phyloP scores from a whole-genome alignment of 2,329 filamentous ascomycete genomes.

The Diaporthe citrichinensis region DNA sequence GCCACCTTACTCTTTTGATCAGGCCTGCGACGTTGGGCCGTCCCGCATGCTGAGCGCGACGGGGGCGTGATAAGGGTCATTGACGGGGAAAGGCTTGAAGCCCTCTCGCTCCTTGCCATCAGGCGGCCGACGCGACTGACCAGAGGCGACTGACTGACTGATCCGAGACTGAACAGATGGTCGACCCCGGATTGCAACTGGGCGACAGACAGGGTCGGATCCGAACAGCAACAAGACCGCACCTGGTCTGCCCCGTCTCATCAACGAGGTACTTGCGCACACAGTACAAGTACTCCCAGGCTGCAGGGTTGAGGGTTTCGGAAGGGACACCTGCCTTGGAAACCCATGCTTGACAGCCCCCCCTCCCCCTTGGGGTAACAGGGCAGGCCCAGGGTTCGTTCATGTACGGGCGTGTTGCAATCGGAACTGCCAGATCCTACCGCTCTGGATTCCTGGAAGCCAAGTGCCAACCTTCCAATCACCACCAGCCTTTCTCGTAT shows the following conservation, averaged over 20 bases:
- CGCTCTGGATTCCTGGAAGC: neutral
- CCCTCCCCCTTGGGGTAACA: neutral
- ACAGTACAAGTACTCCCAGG: neutral
- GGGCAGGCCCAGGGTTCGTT: neutral
- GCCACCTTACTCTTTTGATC: constrained; percentile 34
- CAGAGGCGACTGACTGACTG: constrained; percentile 2
- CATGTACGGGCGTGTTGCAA: neutral
- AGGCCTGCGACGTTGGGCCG: constrained; percentile 18
- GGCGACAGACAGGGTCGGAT: constrained; percentile 9
- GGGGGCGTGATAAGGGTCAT: constrained; percentile 7
- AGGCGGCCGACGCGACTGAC: constrained; percentile 24
- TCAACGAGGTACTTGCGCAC: constrained; percentile 6
- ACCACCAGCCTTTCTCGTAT: constrained; percentile 10
- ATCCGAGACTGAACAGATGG: neutral
- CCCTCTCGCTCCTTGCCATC: neutral
- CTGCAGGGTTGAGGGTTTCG: constrained; percentile 25
- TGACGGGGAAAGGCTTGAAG: neutral
- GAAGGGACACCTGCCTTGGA: constrained; percentile 29
- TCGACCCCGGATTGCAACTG: neutral
- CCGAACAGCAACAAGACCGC: constrained; percentile 4
- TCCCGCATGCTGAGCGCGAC: constrained; percentile 1
- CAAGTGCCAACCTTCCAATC: constrained; percentile 11
- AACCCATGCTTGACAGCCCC: neutral
- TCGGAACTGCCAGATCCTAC: constrained; percentile 19
- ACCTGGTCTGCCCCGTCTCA: neutral